Base-by-base conservation (phyloP, 148 eudicot genomes). In the Diospyros kaki region DNA sequence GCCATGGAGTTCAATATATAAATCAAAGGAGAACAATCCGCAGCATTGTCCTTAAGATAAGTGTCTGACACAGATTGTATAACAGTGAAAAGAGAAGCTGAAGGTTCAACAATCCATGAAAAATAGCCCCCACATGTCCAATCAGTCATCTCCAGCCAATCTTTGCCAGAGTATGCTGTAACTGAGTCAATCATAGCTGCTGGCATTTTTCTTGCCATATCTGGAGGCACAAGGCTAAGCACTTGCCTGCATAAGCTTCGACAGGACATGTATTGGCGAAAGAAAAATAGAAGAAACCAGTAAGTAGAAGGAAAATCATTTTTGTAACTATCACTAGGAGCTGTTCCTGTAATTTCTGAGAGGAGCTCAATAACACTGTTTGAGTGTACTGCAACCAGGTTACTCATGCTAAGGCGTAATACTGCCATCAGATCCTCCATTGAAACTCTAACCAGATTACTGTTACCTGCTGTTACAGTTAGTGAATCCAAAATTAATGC, bases 201-300 rank as follows among this genome's bases (percentile, higher is more conserved):
- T 46, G 91, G 84, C 97, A 90, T 89, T 71, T 88, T 87, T 73
- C 64, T 82, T 28, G 90, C 89, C 75, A 84, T 78, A 81, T 86
- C 86, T 58, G 94, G 88, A 82, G 87, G 85, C 93, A 91, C 88
- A 52, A 90, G 88, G 82, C 91, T 83, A 60, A 93, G 58, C 62
- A 85, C 86, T 83, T 89, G 92, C 67, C 89, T 89, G 70, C 79
- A 89, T 81, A 95, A 80, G 81, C 90, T 87, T 77, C 93, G 82
- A 69, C 86, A 84, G 72, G 91, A 91, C 56, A 83, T 75, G 80
- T 93, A 86, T 41, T 93, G 72, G 63, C 91, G 99, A 75, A 95
- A 93, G 75, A 87, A 89, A 75, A 89, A 86, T 79, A 89, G 74
- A 75, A 88, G 43, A 73, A 89, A 73, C 87, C 88, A 88, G 15